Evolutionary conservation across 2,329 filamentous ascomycete species (phyloP).

Genomic region (Chaetomiaceae sp.): DNA sequence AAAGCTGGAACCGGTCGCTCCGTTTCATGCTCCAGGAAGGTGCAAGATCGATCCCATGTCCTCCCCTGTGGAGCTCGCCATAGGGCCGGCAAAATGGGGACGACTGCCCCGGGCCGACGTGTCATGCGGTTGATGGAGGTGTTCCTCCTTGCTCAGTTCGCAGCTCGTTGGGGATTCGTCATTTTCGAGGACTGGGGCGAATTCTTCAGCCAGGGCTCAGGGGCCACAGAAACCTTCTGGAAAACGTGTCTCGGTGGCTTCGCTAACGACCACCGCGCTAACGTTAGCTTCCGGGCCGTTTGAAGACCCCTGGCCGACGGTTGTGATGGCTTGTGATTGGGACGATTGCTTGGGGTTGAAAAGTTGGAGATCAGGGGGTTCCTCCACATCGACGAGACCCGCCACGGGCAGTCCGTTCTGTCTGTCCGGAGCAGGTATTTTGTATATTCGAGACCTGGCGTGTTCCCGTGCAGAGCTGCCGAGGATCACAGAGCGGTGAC

Average conservation of each 20-base stretch:
- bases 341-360: constrained; percentile 14
- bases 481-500: too few species aligned
- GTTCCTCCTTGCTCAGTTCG: neutral
- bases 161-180: constrained; percentile 10
- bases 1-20: constrained; percentile 10
- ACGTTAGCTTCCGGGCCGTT: constrained; percentile 21
- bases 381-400: constrained; percentile 8
- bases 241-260: constrained; percentile 3
- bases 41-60: constrained; percentile 25
- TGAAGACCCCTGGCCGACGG: constrained; percentile 4
- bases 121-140: constrained; percentile 10
- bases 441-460: too few species aligned
- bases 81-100: constrained; percentile 31
- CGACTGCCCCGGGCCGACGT: constrained; percentile 5
- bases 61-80: constrained; percentile 33
- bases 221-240: neutral
- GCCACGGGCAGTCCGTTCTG: constrained; percentile 9
- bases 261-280: too few species aligned
- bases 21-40: constrained; percentile 19
- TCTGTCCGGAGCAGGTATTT: too few species aligned
- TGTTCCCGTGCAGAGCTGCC: too few species aligned
- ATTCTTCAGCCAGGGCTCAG: neutral
- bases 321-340: neutral
- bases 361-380: constrained; percentile 5
- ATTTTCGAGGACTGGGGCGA: constrained; percentile 6